Evolutionary conservation across 1,139 yeast species (phyloP).

Genomic region (Protomyces gravidus): DNA sequence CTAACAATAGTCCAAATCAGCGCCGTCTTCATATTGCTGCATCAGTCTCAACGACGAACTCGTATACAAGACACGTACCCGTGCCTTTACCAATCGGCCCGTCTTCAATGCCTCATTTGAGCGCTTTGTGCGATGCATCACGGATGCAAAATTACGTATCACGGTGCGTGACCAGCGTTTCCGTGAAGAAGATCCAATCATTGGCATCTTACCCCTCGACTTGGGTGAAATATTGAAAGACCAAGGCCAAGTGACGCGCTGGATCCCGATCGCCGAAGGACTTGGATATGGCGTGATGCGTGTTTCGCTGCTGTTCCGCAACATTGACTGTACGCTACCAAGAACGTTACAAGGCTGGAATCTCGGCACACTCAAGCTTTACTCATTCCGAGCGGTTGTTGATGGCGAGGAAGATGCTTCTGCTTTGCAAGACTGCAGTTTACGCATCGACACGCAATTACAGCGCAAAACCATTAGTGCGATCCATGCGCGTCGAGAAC

Average conservation of each 20-base stretch:
- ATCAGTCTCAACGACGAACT: slow-evolving; percentile 28
- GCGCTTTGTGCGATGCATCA: slow-evolving; percentile 25
- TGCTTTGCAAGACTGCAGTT: slow-evolving; percentile 19
- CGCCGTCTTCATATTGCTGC: slow-evolving; percentile 29
- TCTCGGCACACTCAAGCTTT: slow-evolving; percentile 27
- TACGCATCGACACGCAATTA: slow-evolving; percentile 13
- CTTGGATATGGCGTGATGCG: slow-evolving; percentile 28
- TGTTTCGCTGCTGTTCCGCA: slow-evolving; percentile 27
- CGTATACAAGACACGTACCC: slow-evolving; percentile 29
- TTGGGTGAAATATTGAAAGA: slow-evolving; percentile 13
- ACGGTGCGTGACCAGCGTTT: slow-evolving; percentile 25
- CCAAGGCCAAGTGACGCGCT: slow-evolving; percentile 28
- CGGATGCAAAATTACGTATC: slow-evolving; percentile 16
- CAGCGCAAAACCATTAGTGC: slow-evolving; percentile 28
- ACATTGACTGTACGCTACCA: slow-evolving; percentile 19
- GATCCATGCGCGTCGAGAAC: background rate
- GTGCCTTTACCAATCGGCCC: slow-evolving; percentile 27
- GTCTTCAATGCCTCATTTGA: slow-evolving; percentile 29
- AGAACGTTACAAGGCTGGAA: slow-evolving; percentile 29
- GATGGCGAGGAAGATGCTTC: slow-evolving; percentile 15
- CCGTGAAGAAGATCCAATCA: slow-evolving; percentile 30
- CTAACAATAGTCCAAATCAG: slow-evolving; percentile 4
- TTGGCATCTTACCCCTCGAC: slow-evolving; percentile 27
- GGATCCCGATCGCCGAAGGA: slow-evolving; percentile 29
- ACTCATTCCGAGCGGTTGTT: slow-evolving; percentile 10